Evolutionary conservation across 2,329 filamentous ascomycete species (phyloP).

Genomic region (Colletotrichum somersetense): DNA sequence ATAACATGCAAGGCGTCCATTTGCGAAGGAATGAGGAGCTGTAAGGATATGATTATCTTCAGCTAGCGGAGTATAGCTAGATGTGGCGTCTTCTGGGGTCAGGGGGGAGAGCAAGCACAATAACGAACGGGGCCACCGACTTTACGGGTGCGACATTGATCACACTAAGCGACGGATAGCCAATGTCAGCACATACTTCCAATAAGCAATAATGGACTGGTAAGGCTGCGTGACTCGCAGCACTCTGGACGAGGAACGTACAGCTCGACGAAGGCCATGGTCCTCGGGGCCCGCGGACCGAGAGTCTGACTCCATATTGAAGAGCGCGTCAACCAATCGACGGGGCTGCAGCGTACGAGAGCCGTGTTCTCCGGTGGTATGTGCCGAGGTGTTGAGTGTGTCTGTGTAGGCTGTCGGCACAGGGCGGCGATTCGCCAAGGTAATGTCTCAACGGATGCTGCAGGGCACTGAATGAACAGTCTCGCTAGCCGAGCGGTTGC

Average conservation of each 20-base stretch:
- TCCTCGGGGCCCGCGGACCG: conserved; percentile 50
- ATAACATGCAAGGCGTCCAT: neutral
- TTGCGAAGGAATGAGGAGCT: neutral
- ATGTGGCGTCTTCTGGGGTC: neutral
- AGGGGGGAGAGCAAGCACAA: neutral
- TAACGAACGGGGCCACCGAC: conserved; percentile 48
- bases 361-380: conserved; percentile 3
- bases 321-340: neutral
- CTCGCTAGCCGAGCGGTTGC: conserved; percentile 1
- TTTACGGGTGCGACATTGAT: conserved; percentile 59
- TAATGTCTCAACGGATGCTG: neutral
- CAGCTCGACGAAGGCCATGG: conserved; percentile 51
- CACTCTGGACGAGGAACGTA: conserved; percentile 48
- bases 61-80: conserved; percentile 4
- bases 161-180: conserved; percentile 52
- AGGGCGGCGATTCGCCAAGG: neutral
- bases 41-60: neutral
- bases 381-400: neutral
- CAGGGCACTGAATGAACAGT: conserved; percentile 6
- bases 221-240: conserved; percentile 11
- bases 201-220: neutral
- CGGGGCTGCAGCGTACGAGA: conserved; percentile 1
- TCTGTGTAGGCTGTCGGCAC: neutral
- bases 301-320: conserved; percentile 37
- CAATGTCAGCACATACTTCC: conserved; percentile 39